Conservation (phyloP, 495 filamentous ascomycete species). For the Neurospora pannonica region DNA sequence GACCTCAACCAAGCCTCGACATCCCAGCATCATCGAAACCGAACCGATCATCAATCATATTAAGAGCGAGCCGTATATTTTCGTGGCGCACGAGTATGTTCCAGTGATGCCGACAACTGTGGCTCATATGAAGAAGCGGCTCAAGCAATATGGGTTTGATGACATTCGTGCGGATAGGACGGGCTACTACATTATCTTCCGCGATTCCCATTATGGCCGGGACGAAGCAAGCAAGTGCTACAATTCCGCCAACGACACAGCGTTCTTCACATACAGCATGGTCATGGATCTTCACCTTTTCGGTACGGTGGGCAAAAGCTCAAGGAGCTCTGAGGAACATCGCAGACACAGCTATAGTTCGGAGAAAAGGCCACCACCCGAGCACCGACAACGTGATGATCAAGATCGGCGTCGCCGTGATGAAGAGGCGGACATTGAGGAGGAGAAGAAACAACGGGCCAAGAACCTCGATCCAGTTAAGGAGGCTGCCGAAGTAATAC, state of each 20-base stretch:
- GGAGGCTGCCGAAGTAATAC: conserved; percentile 67
- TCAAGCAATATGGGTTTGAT: conserved; percentile 68
- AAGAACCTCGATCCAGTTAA: conserved; percentile 76
- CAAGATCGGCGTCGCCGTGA: conserved; percentile 39
- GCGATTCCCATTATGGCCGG: conserved; percentile 63
- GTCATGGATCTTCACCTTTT: conserved; percentile 72
- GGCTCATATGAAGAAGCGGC: conserved; percentile 73
- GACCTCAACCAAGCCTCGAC: conserved; percentile 19
- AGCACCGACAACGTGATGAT: conserved; percentile 44
- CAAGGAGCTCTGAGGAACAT: conserved; percentile 31
- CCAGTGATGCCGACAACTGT: conserved; percentile 80
- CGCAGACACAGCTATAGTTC: conserved; percentile 22
- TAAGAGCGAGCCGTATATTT: conserved; percentile 82
- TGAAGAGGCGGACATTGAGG: conserved; percentile 67
- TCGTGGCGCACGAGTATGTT: conserved; percentile 75
- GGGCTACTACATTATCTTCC: conserved; percentile 88
- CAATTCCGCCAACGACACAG: conserved; percentile 57
- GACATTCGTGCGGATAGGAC: conserved; percentile 70
- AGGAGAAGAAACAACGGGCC: conserved; percentile 77
- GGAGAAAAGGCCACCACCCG: conserved; percentile 23
- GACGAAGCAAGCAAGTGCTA: conserved; percentile 71
- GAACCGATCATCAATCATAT: conserved; percentile 55
- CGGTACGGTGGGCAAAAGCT: conserved; percentile 56
- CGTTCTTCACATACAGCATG: conserved; percentile 88
- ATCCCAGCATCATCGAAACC: conserved; percentile 16